Evolutionary conservation across 352 stramenopile genomes (phyloP).

Genomic region (Salisapilia sapeloensis): DNA sequence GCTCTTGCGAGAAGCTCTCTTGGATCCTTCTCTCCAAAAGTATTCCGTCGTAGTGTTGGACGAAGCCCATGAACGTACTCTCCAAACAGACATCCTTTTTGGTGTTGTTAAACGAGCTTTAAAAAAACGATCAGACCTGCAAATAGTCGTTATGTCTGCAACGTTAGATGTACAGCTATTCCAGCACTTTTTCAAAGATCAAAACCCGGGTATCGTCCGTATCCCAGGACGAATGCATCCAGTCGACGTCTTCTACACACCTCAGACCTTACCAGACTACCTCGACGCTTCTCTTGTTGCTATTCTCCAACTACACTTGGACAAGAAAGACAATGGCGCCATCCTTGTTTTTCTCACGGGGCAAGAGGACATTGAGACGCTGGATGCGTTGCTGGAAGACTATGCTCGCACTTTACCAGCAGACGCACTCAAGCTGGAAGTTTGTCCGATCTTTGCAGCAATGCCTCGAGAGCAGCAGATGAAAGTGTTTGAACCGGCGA

Average conservation of each 20-base stretch:
- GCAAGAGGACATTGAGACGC: constrained; percentile 93
- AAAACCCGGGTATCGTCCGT: constrained; percentile 56
- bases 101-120: constrained; percentile 76
- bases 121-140: constrained; percentile 71
- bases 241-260: constrained; percentile 82
- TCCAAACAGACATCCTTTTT: constrained; percentile 85
- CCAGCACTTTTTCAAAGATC: constrained; percentile 86
- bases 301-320: constrained; percentile 82
- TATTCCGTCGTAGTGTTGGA: constrained; percentile 80
- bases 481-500: constrained; percentile 82
- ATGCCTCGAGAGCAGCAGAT: constrained; percentile 92
- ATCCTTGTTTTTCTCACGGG: constrained; percentile 92
- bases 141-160: constrained; percentile 96
- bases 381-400: constrained; percentile 72
- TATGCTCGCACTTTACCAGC: constrained; percentile 55
- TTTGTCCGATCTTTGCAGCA: constrained; percentile 92
- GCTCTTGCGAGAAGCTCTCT: constrained; percentile 81
- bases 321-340: constrained; percentile 69
- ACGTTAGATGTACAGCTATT: constrained; percentile 93
- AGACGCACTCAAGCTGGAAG: constrained; percentile 54
- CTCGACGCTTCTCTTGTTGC: constrained; percentile 77
- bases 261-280: constrained; percentile 80
- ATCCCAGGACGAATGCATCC: constrained; percentile 81
- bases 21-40: constrained; percentile 44
- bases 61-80: constrained; percentile 75